phyloP scores from a whole-genome alignment of 2,329 filamentous ascomycete genomes.

The Cytospora paraplurivora region DNA sequence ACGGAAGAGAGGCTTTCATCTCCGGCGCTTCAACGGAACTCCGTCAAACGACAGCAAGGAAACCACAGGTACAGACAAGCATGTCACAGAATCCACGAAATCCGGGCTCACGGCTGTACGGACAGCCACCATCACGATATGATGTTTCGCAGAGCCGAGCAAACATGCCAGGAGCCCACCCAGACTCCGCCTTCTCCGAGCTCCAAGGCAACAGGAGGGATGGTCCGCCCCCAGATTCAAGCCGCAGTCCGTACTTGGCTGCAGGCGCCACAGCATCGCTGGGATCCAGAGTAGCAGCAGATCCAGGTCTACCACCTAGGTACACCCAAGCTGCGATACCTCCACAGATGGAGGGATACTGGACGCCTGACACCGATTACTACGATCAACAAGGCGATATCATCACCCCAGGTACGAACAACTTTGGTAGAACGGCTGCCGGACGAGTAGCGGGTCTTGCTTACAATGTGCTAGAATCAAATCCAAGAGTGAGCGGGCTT shows the following conservation, averaged over 20 bases:
- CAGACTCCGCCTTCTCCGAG: slow-evolving; percentile 42
- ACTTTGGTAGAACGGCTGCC: slow-evolving; percentile 62
- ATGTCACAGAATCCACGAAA: slow-evolving; percentile 17
- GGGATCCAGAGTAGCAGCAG: slow-evolving; percentile 30
- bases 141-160: slow-evolving; percentile 20
- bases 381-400: slow-evolving; percentile 40
- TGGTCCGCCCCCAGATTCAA: slow-evolving; percentile 28
- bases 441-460: slow-evolving; percentile 71
- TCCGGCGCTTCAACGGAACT: slow-evolving; percentile 2
- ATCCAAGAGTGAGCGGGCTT: slow-evolving; percentile 65
- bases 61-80: slow-evolving; percentile 14
- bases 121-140: slow-evolving; percentile 10
- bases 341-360: slow-evolving; percentile 31
- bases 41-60: slow-evolving; percentile 2
- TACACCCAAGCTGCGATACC: slow-evolving; percentile 35
- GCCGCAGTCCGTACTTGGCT: slow-evolving; percentile 30
- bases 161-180: slow-evolving; percentile 37
- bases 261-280: slow-evolving; percentile 31
- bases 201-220: slow-evolving; percentile 40
- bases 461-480: slow-evolving; percentile 64
- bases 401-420: slow-evolving; percentile 66
- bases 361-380: slow-evolving; percentile 33
- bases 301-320: slow-evolving; percentile 35
- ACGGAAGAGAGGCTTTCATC: slow-evolving; percentile 31
- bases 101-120: slow-evolving; percentile 19